phyloP scores from a whole-genome alignment of 2,329 filamentous ascomycete genomes.

The Fusarium armeniacum region DNA sequence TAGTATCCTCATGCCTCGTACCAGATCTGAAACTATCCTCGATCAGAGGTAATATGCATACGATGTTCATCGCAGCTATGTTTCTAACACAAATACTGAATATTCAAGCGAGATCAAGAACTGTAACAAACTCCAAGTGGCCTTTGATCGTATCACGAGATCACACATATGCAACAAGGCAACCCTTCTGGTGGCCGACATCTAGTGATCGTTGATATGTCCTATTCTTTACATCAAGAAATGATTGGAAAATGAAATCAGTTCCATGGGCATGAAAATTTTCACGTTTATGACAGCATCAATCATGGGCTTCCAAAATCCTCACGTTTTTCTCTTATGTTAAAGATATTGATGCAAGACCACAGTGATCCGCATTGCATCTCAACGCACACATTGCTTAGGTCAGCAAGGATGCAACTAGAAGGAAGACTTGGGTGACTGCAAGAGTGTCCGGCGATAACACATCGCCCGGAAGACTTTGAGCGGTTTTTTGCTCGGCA shows the following conservation, averaged over 20 bases:
- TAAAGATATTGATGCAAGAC: too few species aligned
- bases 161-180: not conserved
- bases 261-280: not conserved
- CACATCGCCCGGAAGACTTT: not conserved
- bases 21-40: not conserved
- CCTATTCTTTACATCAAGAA: not conserved
- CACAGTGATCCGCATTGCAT: not conserved
- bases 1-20: not conserved
- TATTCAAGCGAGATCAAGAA: not conserved
- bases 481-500: not conserved
- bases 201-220: not conserved
- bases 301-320: not conserved
- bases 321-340: too few species aligned
- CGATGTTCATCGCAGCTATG: not conserved
- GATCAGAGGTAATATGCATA: not conserved
- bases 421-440: not conserved
- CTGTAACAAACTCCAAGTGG: not conserved
- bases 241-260: not conserved
- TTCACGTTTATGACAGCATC: fast-evolving
- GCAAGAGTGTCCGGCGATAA: not conserved
- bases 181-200: not conserved
- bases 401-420: not conserved
- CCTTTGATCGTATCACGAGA: fast-evolving
- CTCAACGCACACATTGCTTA: not conserved
- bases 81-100: not conserved